Evolutionary conservation across 768 basidiomycete species (phyloP).

Genomic region (Leccinum rimulosum): DNA sequence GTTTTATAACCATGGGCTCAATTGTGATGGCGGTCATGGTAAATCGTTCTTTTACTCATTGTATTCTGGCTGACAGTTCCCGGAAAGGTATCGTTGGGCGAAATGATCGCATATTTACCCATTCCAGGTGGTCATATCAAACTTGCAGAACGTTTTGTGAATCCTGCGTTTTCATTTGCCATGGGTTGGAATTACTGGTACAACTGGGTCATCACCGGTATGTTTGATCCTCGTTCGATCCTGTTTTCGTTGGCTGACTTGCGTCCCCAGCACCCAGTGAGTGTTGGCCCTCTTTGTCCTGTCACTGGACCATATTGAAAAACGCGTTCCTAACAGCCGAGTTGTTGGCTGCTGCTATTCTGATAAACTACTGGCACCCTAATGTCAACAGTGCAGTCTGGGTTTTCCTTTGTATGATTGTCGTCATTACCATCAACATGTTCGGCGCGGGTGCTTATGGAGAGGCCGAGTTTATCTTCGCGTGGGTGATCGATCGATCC

Average conservation of each 20-base stretch:
- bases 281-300: background rate
- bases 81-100: constrained; percentile 55
- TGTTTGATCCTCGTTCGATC: background rate
- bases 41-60: constrained; percentile 6
- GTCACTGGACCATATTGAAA: background rate
- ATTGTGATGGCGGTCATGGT: constrained; percentile 77
- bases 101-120: constrained; percentile 69
- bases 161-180: constrained; percentile 62
- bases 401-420: constrained; percentile 73
- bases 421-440: constrained; percentile 76
- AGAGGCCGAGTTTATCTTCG: constrained; percentile 85
- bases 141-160: constrained; percentile 78
- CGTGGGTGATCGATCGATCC: constrained; percentile 36
- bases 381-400: constrained; percentile 66
- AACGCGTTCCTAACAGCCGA: constrained; percentile 22
- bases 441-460: constrained; percentile 77
- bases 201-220: constrained; percentile 30
- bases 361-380: constrained; percentile 72
- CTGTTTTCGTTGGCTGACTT: background rate
- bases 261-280: constrained; percentile 24
- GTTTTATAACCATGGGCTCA: constrained; percentile 62
- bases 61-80: background rate
- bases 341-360: constrained; percentile 52
- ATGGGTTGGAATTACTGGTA: constrained; percentile 59
- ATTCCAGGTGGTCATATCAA: constrained; percentile 80